Conservation (phyloP, 805 yeast species). For the Kodamaea hsintzibuensis region DNA sequence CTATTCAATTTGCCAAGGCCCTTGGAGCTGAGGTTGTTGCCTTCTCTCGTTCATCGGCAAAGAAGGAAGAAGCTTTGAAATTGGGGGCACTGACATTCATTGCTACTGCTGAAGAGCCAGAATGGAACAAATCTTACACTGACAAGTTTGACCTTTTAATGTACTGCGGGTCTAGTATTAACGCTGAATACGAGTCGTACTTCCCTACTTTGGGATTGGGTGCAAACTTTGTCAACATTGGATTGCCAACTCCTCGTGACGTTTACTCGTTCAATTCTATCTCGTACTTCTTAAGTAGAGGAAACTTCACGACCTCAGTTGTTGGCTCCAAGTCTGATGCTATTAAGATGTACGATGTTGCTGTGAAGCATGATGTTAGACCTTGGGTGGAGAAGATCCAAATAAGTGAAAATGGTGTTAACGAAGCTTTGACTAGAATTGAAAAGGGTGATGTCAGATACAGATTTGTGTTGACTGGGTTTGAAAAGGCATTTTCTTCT, state of each 20-base stretch:
- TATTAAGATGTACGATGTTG: constrained; percentile 35
- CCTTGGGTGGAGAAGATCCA: constrained; percentile 39
- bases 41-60: constrained; percentile 50
- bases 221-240: constrained; percentile 27
- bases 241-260: constrained; percentile 27
- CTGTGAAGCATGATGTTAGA: constrained; percentile 34
- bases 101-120: constrained; percentile 43
- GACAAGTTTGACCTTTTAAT: constrained; percentile 47
- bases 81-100: constrained; percentile 58
- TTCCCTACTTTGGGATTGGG: constrained; percentile 23
- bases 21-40: constrained; percentile 63
- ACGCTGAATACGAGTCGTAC: constrained; percentile 19
- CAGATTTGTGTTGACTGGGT: constrained; percentile 60
- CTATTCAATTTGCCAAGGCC: constrained; percentile 57
- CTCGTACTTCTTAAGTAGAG: constrained; percentile 25
- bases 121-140: constrained; percentile 27
- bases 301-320: constrained; percentile 28
- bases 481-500: constrained; percentile 43
- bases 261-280: constrained; percentile 21
- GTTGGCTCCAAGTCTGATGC: constrained; percentile 38
- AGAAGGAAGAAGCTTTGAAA: constrained; percentile 51
- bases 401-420: constrained; percentile 30
- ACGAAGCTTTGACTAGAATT: constrained; percentile 33
- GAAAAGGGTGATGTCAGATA: constrained; percentile 36
- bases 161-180: constrained; percentile 45